phyloP scores from a whole-genome alignment of 805 yeast genomes.

The Yamadazyma insecticola region DNA sequence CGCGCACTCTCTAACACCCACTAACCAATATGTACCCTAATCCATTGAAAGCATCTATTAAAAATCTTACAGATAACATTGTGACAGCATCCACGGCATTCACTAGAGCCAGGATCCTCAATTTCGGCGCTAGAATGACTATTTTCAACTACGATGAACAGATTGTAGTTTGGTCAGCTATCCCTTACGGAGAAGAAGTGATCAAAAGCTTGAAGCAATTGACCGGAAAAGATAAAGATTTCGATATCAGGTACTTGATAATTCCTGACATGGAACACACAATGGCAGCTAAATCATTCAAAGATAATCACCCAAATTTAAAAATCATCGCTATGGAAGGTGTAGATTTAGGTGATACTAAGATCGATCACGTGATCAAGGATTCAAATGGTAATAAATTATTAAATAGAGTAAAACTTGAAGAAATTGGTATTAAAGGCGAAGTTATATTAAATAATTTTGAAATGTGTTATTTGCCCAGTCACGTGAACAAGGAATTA shows the following conservation, averaged over 20 bases:
- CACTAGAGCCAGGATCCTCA: slow-evolving; percentile 23
- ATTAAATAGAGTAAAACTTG: slow-evolving; percentile 17
- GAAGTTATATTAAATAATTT: slow-evolving; percentile 36
- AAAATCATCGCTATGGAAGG: slow-evolving; percentile 52
- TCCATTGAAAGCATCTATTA: slow-evolving; percentile 25
- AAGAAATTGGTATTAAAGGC: slow-evolving; percentile 32
- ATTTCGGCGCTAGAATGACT: slow-evolving; percentile 42
- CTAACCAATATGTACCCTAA: slow-evolving; percentile 28
- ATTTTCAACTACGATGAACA: slow-evolving; percentile 25
- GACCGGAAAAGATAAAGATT: slow-evolving; percentile 27
- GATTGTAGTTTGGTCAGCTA: slow-evolving; percentile 51
- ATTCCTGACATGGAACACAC: slow-evolving; percentile 66
- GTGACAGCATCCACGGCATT: slow-evolving; percentile 33
- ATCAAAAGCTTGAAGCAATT: slow-evolving; percentile 31
- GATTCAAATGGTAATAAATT: slow-evolving; percentile 30
- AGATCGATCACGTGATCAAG: slow-evolving; percentile 38
- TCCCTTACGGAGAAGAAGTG: slow-evolving; percentile 50
- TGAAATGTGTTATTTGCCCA: slow-evolving; percentile 54
- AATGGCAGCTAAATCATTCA: slow-evolving; percentile 53
- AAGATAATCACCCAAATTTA: slow-evolving; percentile 44
- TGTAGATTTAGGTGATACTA: slow-evolving; percentile 22
- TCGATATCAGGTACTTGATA: slow-evolving; percentile 45
- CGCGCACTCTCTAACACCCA: too few relatives aligned
- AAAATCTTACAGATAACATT: slow-evolving; percentile 29
- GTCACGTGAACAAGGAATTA: slow-evolving; percentile 56